Percentiles rank a stretch among this genome's conserved stretches.
Evolutionary conservation across 148 eudicot genomes (phyloP).

Genomic region (Vaccinium macrocarpon): DNA sequence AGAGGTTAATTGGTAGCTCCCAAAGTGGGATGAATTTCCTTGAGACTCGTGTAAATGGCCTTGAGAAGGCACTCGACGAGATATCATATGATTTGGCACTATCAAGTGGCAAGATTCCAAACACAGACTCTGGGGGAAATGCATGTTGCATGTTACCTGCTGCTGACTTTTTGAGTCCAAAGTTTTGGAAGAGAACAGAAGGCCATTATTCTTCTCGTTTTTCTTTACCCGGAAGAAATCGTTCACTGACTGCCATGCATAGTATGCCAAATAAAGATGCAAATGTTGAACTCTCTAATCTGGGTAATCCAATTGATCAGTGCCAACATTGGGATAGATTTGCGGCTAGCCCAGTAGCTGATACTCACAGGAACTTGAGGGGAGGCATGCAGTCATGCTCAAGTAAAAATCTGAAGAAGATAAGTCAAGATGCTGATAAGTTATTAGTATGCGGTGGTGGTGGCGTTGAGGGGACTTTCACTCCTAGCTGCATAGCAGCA

Average conservation of each 20-base stretch:
- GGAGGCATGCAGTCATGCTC: constrained; percentile 22
- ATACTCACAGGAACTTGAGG: constrained; percentile 21
- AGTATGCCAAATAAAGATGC: constrained; percentile 25
- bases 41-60: constrained; percentile 76
- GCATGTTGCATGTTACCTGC: constrained; percentile 61
- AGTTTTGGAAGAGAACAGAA: constrained; percentile 67
- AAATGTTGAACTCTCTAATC: constrained; percentile 25
- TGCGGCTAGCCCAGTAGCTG: not conserved
- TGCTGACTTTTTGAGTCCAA: constrained; percentile 70
- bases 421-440: constrained; percentile 29
- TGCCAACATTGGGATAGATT: constrained; percentile 21
- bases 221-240: constrained; percentile 27
- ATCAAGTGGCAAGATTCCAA: constrained; percentile 51
- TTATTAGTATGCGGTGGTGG: constrained; percentile 32
- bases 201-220: constrained; percentile 38
- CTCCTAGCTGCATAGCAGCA: constrained; percentile 27
- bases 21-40: constrained; percentile 66
- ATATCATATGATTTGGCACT: constrained; percentile 59
- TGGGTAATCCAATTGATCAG: constrained; percentile 24
- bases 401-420: constrained; percentile 16
- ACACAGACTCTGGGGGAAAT: constrained; percentile 36
- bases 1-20: constrained; percentile 83
- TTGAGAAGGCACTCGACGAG: constrained; percentile 65
- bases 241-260: constrained; percentile 7
- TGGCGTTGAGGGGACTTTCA: constrained; percentile 34